Evolutionary conservation across 179 eudicot species (phyloP).

Genomic region (Nepenthes alata): DNA sequence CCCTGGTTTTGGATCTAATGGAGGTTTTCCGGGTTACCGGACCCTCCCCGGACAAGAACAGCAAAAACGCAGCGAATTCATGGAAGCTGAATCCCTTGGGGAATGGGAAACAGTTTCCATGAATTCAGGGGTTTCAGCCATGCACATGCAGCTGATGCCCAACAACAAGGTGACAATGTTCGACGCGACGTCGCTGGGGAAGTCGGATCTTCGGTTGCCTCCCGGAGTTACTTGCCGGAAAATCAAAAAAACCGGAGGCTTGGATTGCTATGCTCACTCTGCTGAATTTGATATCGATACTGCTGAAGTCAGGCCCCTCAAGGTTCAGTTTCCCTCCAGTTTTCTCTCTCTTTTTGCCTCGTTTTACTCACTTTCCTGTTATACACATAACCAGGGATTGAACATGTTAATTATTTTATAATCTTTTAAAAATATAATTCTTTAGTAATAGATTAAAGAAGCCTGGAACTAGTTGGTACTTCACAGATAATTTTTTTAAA

Average conservation of each 20-base stretch:
- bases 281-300: slow-evolving; percentile 21
- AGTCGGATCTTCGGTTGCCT: slow-evolving; percentile 24
- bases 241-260: background rate
- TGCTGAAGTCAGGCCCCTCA: slow-evolving; percentile 19
- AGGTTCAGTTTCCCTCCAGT: slow-evolving; percentile 11
- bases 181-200: slow-evolving; percentile 50
- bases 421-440: too few relatives aligned
- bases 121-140: slow-evolving; percentile 54
- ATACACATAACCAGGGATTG: too few relatives aligned
- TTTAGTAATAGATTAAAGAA: too few relatives aligned
- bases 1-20: too few relatives aligned
- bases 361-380: too few relatives aligned
- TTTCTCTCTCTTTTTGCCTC: background rate
- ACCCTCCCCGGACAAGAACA: background rate
- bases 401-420: too few relatives aligned
- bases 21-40: too few relatives aligned
- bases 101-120: slow-evolving; percentile 25
- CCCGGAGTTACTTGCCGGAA: slow-evolving; percentile 10
- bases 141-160: slow-evolving; percentile 88
- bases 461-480: too few relatives aligned
- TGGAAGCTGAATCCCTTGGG: slow-evolving; percentile 28
- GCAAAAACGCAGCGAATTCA: background rate
- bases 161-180: slow-evolving; percentile 46
- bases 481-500: too few relatives aligned
- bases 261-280: slow-evolving; percentile 29